Conservation (phyloP, 331 rosid genomes). For the Malus hybrid region DNA sequence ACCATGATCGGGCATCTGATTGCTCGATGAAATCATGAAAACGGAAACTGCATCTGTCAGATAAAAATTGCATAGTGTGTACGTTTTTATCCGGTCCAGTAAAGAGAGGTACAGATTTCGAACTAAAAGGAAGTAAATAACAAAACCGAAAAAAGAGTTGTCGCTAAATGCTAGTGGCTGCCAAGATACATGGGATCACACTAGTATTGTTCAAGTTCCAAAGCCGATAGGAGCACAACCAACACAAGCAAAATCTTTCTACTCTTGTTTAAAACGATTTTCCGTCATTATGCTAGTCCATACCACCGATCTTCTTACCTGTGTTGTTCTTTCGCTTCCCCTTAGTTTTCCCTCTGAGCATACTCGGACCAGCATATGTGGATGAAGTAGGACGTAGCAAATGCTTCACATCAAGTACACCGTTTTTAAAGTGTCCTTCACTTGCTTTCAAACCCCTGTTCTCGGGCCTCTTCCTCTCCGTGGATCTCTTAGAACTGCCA, state of each 20-base stretch:
- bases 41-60: no score
- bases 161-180: no score
- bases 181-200: no score
- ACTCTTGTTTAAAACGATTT: neutral
- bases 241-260: neutral
- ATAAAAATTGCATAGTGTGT: no score
- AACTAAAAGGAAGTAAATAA: no score
- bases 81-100: no score
- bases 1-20: no score
- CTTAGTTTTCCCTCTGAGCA: conserved; percentile 23
- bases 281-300: conserved; percentile 14
- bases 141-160: no score
- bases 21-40: no score
- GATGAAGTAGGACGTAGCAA: conserved; percentile 42
- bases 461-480: conserved; percentile 49
- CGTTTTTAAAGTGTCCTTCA: conserved; percentile 74
- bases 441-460: conserved; percentile 47
- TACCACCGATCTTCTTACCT: conserved; percentile 41
- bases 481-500: conserved; percentile 30
- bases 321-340: conserved; percentile 23
- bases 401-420: conserved; percentile 71
- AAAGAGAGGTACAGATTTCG: no score
- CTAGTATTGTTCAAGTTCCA: neutral
- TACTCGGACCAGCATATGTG: conserved; percentile 1
- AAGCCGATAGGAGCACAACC: neutral